Conservation (phyloP, 2,329 filamentous ascomycete species). For the Curvularia sp. region DNA sequence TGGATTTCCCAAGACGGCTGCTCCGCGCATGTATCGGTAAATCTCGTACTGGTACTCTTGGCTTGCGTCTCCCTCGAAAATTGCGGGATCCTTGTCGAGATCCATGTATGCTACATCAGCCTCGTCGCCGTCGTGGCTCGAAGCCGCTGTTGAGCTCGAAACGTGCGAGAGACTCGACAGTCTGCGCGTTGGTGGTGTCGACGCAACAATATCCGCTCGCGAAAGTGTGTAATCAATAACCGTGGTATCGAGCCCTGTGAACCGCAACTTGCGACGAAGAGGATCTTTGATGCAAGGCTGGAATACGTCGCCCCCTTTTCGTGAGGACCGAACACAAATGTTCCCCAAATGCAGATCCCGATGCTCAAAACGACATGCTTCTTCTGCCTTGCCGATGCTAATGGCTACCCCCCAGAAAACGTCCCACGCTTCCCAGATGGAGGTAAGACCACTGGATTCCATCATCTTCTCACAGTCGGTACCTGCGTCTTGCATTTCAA, state of each 20-base stretch:
- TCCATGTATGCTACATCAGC: slow-evolving; percentile 55
- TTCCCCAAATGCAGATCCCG: slow-evolving; percentile 73
- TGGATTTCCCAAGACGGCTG: slow-evolving; percentile 56
- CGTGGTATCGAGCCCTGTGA: slow-evolving; percentile 66
- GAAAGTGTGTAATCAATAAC: slow-evolving; percentile 74
- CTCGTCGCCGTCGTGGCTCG: not conserved
- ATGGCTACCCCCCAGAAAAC: slow-evolving; percentile 72
- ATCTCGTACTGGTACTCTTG: slow-evolving; percentile 64
- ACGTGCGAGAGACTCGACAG: slow-evolving; percentile 23
- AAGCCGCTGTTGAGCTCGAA: slow-evolving; percentile 8
- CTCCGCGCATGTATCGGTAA: slow-evolving; percentile 61
- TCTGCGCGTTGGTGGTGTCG: slow-evolving; percentile 13
- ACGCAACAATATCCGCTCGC: slow-evolving; percentile 59
- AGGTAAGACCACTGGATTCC: slow-evolving; percentile 45
- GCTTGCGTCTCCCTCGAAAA: slow-evolving; percentile 58
- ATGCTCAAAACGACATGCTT: slow-evolving; percentile 68
- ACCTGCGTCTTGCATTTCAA: slow-evolving; percentile 72
- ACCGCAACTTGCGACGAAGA: slow-evolving; percentile 54
- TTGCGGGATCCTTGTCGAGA: slow-evolving; percentile 52
- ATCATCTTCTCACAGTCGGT: slow-evolving; percentile 59
- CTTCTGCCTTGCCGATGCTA: slow-evolving; percentile 67
- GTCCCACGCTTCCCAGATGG: slow-evolving; percentile 62
- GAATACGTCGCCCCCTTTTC: slow-evolving; percentile 34
- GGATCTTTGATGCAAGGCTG: slow-evolving; percentile 47
- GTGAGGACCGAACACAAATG: slow-evolving; percentile 61